Conservation (phyloP, 129 eudicot species). For the Arctium minus region DNA sequence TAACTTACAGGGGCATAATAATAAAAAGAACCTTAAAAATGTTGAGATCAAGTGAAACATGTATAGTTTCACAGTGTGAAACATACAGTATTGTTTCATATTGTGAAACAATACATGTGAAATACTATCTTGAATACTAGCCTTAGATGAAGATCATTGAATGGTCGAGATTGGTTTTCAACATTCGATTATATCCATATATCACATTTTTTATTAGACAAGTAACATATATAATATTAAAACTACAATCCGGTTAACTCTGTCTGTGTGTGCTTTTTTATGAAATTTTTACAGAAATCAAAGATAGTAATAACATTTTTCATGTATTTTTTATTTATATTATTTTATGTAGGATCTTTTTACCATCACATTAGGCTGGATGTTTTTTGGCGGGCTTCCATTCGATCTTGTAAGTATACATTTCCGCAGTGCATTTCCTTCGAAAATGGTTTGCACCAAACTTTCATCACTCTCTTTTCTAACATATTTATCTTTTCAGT, state of each 20-base stretch:
- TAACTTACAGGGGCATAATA: neutral
- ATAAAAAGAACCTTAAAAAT: neutral
- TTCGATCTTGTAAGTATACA: constrained; percentile 73
- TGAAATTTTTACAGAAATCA: neutral
- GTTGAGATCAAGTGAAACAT: too few species aligned
- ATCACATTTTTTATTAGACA: neutral
- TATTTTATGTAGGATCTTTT: constrained; percentile 63
- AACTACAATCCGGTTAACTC: neutral
- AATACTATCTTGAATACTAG: neutral
- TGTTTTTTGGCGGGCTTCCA: constrained; percentile 91
- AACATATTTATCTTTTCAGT: constrained; percentile 41
- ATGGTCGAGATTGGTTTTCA: neutral
- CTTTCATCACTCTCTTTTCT: neutral
- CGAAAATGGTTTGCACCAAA: neutral
- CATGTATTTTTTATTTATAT: neutral
- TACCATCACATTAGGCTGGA: constrained; percentile 83
- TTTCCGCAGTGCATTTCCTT: neutral
- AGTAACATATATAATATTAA: neutral
- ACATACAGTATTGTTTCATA: too few species aligned
- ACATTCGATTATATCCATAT: neutral
- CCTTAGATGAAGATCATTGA: neutral
- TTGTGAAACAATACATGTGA: neutral
- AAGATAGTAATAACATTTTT: neutral
- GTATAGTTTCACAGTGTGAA: too few species aligned
- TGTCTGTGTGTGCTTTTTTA: neutral